Percentiles rank a stretch among this genome's conserved stretches.
Conservation (phyloP, 2,329 filamentous ascomycete genomes). For the Aspergillus aculeatus region DNA sequence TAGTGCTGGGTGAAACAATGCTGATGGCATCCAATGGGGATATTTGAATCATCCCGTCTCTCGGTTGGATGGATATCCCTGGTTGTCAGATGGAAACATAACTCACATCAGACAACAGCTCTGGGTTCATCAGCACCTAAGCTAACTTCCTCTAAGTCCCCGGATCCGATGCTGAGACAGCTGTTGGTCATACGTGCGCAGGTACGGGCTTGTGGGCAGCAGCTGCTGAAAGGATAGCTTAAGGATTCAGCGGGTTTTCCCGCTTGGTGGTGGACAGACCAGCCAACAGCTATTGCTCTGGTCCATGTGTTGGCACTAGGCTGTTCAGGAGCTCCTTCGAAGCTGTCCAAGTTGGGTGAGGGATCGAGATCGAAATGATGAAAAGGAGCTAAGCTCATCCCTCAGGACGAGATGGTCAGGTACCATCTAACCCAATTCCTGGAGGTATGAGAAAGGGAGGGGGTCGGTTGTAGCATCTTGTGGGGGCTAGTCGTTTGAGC, state of each 20-base stretch:
- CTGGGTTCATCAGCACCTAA: background rate
- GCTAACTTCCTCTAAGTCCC: background rate
- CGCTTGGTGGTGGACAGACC: background rate
- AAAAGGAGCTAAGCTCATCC: background rate
- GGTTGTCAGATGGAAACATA: background rate
- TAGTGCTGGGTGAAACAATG: background rate
- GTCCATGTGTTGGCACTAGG: background rate
- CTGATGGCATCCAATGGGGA: background rate
- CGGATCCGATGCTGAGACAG: background rate
- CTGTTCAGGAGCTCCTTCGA: background rate
- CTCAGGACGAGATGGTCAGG: background rate
- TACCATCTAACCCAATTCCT: background rate
- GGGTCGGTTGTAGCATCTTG: background rate
- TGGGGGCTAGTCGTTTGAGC: background rate
- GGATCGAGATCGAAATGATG: background rate
- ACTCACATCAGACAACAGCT: background rate
- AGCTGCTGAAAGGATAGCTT: background rate
- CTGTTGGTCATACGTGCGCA: background rate
- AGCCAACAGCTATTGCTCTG: background rate
- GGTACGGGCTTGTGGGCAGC: background rate
- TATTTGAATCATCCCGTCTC: background rate
- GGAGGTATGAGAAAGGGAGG: background rate
- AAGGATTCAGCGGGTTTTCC: background rate
- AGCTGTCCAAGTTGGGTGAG: background rate
- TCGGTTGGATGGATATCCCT: background rate